Evolutionary conservation across 2,329 filamentous ascomycete species (phyloP), one percentile per base, ranked within the genome.

Genomic region (Colletotrichum incanum): DNA sequence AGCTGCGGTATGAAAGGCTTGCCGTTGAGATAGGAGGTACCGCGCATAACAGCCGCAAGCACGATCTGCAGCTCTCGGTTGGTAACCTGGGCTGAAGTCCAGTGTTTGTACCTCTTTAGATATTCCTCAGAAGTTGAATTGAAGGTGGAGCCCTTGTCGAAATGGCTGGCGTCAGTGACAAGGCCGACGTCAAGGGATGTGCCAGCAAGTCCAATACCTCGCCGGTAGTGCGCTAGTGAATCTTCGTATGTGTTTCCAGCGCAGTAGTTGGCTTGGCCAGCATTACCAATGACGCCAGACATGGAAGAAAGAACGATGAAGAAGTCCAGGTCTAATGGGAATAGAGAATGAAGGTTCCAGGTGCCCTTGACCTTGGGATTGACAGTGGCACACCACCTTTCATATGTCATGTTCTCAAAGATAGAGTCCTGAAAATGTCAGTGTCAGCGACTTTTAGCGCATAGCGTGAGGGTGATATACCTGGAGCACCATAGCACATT

Each of bases 91-190:
- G 5, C 28, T 23, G 16, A 66, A n/a, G 43, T 50, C 54, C 64
- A 59, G 58, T 47, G 45, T 12, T 47, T 47, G 9, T 47, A 66
- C n/a, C 41, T 28, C 6, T 80, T 82, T 71, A 90, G 83, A 61
- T 87, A 86, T 20, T 84, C 82, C 43, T 83, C 81, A 5, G 45
- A 89, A 64, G 12, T 88, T 76, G 6, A 80, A 60, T 86, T 86
- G 74, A 88, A 85, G 7, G 82, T 76, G 43, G 87, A 82, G 3
- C 86, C 82, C 31, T 88, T 86, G 45, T 86, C 87, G 74, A 88
- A 86, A 78, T 89, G 89, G 28, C 67, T 73, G 5, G 73, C 74
- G 49, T 75, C 74, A 11, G 72, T 70, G 12, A 75, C 45, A 7
- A 75, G 64, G 11, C 71, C 71, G 23, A 71, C 45, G 28, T 71